A percentile compares a stretch with the other conserved stretches of the same genome.
Evolutionary conservation across 108 stramenopile species (phyloP).

Genomic region (Discostella stelligeroides): DNA sequence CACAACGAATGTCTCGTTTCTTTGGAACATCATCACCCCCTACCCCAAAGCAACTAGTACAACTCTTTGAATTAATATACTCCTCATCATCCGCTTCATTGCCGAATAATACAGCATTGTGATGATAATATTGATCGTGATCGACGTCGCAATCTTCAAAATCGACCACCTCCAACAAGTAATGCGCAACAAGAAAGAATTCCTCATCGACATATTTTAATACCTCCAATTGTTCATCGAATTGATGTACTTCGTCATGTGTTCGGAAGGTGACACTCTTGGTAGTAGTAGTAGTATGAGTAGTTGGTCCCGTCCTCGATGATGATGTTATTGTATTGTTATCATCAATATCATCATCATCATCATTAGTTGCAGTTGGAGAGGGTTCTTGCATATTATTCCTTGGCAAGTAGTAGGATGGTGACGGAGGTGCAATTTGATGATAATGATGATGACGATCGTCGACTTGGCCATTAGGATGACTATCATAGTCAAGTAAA

Average conservation of each 20-base stretch:
- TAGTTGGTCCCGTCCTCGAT: background rate
- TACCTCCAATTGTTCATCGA: conserved; percentile 41
- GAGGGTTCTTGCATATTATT: background rate
- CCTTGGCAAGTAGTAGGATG: background rate
- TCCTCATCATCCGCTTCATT: background rate
- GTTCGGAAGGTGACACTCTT: conserved; percentile 31
- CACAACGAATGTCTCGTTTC: no score
- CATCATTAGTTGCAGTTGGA: background rate
- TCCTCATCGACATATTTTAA: conserved; percentile 36
- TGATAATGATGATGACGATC: no score
- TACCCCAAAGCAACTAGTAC: background rate
- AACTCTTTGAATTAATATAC: background rate
- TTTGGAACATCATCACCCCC: no score
- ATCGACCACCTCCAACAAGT: conserved; percentile 26
- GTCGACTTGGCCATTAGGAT: no score
- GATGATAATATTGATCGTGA: no score
- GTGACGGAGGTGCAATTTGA: background rate
- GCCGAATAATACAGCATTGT: background rate
- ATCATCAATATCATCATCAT: no score
- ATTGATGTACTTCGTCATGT: conserved; percentile 40
- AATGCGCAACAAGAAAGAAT: conserved; percentile 35
- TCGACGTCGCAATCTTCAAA: conserved; percentile 1
- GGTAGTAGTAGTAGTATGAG: background rate
- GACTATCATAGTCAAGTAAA: no score
- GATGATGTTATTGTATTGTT: background rate